Evolutionary conservation across 2,329 filamentous ascomycete genomes (phyloP).

Genomic region (Fusarium chlamydosporum): DNA sequence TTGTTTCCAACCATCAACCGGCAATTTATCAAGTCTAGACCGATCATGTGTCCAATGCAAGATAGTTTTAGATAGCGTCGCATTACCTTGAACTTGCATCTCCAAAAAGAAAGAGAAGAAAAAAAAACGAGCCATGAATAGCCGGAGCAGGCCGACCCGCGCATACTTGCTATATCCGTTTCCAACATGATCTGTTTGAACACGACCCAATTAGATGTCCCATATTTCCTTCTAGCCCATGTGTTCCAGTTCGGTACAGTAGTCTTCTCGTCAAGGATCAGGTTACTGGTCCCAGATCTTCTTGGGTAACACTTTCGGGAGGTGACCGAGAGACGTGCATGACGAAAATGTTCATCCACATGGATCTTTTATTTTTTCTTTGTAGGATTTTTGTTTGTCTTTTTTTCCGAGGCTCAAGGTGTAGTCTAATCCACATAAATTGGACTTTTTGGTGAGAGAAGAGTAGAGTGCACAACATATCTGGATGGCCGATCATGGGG

Average conservation of each 20-base stretch:
- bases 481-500: conserved; percentile 5
- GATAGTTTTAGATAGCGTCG: conserved; percentile 25
- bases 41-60: conserved; percentile 32
- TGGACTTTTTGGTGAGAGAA: neutral
- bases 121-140: conserved; percentile 39
- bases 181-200: conserved; percentile 25
- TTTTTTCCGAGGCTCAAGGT: conserved; percentile 5
- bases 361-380: conserved; percentile 3
- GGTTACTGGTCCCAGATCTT: conserved; percentile 10
- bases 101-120: conserved; percentile 1
- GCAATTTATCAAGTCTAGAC: conserved; percentile 32
- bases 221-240: conserved; percentile 1
- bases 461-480: neutral
- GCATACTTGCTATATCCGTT: conserved; percentile 24
- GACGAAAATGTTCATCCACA: conserved; percentile 8
- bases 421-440: neutral
- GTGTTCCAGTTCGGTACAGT: conserved; percentile 3
- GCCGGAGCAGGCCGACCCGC: conserved; percentile 36
- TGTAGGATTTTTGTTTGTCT: conserved; percentile 12
- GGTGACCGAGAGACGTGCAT: conserved; percentile 41
- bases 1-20: conserved; percentile 7
- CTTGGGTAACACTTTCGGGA: conserved; percentile 41
- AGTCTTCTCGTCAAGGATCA: conserved; percentile 17
- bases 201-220: conserved; percentile 20
- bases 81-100: conserved; percentile 1